Base-by-base conservation (phyloP, 228 moss, liverwort and hornwort genomes). In the Sphagnum fallax region DNA sequence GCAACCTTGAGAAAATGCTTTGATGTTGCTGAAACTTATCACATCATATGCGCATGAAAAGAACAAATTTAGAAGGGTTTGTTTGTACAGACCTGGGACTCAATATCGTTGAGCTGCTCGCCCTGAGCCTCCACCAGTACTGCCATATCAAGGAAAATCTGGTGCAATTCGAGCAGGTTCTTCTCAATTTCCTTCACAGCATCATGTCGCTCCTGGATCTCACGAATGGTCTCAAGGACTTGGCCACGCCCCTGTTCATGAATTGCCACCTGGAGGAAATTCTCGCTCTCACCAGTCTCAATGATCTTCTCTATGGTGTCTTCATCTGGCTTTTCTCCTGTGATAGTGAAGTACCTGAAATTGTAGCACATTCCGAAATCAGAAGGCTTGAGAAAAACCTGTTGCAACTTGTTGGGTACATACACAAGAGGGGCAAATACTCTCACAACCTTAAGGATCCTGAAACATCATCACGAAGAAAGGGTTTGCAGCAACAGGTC, bases 81-180 rank as follows among this genome's bases (percentile, higher is more conserved):
- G 32, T 32, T 32, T 1, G 32, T 32, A 32, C 2, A 32, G 47
- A 70, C 70, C 70, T 63, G 62, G 52, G 70, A 62, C 62, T 70
- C 70, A 62, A 70, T 70, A 51, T 70, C 70, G 6, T 70, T 63
- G 5, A 70, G 63, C 52, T 70, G 63, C 62, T 70, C 63, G 18
- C 52, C 70, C 32, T 70, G 70, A 61, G 70, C 62, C 52, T 70
- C 70, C 11, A 70, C 70, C 61, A 70, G 51, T 11, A 70, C 70
- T 53, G 70, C 70, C 70, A 70, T 70, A 52, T 70, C 70, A 50
- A 62, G 3, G 7, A 70, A 70, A 62, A 70, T 47, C 52, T 70
- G 70, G 63, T 70, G 52, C 51, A 70, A 16, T 51, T 70, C 63
- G 2, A 52, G 63, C 10, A 70, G n/a, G 51, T 62, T 70, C 52